phyloP scores from a whole-genome alignment of 805 yeast genomes.

The Saccharomyces kudriavzevii region DNA sequence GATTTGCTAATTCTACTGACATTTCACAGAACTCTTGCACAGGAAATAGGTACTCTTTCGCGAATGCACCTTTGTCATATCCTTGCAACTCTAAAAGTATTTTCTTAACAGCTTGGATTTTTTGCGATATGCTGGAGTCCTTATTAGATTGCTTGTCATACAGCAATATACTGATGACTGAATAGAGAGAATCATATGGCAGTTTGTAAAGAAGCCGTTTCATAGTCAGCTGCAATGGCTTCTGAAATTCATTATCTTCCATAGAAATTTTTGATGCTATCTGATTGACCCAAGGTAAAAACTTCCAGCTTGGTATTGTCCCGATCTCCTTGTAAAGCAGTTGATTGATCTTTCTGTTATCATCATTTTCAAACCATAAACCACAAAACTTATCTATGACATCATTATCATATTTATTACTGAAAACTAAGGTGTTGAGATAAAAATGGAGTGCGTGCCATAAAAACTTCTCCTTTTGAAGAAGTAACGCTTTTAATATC shows the following conservation, averaged over 20 bases:
- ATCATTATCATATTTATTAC: slow-evolving; percentile 40
- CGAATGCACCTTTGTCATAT: slow-evolving; percentile 20
- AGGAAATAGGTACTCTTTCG: slow-evolving; percentile 32
- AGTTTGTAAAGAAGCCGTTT: slow-evolving; percentile 42
- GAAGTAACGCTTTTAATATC: slow-evolving; percentile 35
- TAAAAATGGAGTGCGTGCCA: slow-evolving; percentile 52
- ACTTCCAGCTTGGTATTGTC: slow-evolving; percentile 48
- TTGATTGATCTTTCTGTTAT: slow-evolving; percentile 37
- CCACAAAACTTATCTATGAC: slow-evolving; percentile 73
- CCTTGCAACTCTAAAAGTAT: slow-evolving; percentile 38
- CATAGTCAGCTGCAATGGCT: slow-evolving; percentile 40
- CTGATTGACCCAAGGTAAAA: slow-evolving; percentile 78
- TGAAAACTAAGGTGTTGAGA: slow-evolving; percentile 42
- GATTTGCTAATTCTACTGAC: slow-evolving; percentile 43
- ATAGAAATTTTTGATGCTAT: slow-evolving; percentile 58
- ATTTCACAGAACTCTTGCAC: slow-evolving; percentile 45
- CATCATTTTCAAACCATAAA: slow-evolving; percentile 65
- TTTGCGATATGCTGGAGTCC: slow-evolving; percentile 36
- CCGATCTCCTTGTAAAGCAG: slow-evolving; percentile 34
- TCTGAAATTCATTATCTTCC: slow-evolving; percentile 48
- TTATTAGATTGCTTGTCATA: slow-evolving; percentile 32
- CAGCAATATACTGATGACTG: slow-evolving; percentile 48
- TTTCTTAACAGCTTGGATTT: slow-evolving; percentile 44
- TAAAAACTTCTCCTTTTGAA: slow-evolving; percentile 37
- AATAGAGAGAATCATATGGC: slow-evolving; percentile 68